Conservation (phyloP, 108 stramenopile genomes). For the Cyclotella baltica region DNA sequence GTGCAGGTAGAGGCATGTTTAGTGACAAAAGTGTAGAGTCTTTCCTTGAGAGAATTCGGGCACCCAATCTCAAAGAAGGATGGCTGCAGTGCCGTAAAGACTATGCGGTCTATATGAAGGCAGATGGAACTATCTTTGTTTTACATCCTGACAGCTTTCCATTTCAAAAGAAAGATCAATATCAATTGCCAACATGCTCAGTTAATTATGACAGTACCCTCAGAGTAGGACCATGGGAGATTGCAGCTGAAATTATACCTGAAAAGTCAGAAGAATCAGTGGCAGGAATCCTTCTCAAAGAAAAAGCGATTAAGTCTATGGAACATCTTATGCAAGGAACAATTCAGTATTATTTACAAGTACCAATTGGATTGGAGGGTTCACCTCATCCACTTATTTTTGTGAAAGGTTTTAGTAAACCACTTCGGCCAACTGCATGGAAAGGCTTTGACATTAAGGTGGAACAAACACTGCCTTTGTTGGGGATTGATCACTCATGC, state of each 20-base stretch:
- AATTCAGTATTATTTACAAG: constrained; percentile 67
- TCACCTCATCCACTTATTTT: constrained; percentile 60
- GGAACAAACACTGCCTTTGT: constrained; percentile 74
- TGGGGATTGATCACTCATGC: constrained; percentile 47
- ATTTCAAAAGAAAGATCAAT: constrained; percentile 65
- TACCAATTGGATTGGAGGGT: constrained; percentile 39
- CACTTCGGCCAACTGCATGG: constrained; percentile 79
- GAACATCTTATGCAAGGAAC: constrained; percentile 77
- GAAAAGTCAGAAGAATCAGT: constrained; percentile 15
- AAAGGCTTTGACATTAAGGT: constrained; percentile 80
- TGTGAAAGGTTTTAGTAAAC: constrained; percentile 62
- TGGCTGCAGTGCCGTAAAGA: constrained; percentile 92
- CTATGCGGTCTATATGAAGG: constrained; percentile 80
- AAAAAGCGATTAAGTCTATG: constrained; percentile 60
- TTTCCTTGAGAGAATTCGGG: constrained; percentile 64
- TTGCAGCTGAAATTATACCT: constrained; percentile 49
- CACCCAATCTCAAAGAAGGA: constrained; percentile 54
- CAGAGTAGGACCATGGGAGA: constrained; percentile 77
- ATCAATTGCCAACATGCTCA: constrained; percentile 27
- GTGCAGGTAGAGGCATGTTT: constrained; percentile 84
- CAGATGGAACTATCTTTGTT: constrained; percentile 68
- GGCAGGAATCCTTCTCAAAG: constrained; percentile 38
- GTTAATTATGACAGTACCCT: constrained; percentile 50
- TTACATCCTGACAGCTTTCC: constrained; percentile 79
- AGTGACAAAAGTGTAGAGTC: constrained; percentile 78